Conservation (phyloP, 805 yeast genomes). For the Cephaloascus albidus region DNA sequence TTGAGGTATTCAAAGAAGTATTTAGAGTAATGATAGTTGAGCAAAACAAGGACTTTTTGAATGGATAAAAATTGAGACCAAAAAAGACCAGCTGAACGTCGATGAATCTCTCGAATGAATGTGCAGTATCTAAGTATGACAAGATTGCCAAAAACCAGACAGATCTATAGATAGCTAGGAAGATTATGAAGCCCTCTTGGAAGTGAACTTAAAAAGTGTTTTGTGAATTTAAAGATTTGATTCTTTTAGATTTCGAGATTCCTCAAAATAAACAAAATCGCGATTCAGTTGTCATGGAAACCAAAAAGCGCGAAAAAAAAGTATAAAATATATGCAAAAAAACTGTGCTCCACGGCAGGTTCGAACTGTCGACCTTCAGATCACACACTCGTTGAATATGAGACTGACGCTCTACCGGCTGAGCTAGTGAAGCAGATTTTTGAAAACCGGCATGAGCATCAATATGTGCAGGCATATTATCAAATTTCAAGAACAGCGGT, state of each 20-base stretch:
- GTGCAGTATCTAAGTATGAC: not conserved
- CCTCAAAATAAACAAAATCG: too few relatives aligned
- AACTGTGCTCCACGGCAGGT: constrained; percentile 25
- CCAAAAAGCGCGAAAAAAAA: too few relatives aligned
- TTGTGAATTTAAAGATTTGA: not conserved
- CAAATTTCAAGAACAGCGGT: too few relatives aligned
- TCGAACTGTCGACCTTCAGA: constrained; percentile 31
- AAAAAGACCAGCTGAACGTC: too few relatives aligned
- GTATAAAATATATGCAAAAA: too few relatives aligned
- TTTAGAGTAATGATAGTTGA: not conserved
- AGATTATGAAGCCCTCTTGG: too few relatives aligned
- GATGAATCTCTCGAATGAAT: too few relatives aligned
- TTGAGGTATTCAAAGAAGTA: not conserved
- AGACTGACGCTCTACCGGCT: constrained; percentile 19
- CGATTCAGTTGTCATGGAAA: too few relatives aligned
- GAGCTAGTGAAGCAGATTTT: constrained; percentile 1
- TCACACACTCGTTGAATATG: constrained; percentile 12
- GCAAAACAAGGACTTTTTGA: not conserved
- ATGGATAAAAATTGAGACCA: not conserved
- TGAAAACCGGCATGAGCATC: too few relatives aligned
- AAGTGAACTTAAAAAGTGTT: not conserved
- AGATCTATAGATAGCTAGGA: too few relatives aligned
- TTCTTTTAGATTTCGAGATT: too few relatives aligned
- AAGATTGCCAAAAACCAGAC: not conserved
- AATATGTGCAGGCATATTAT: too few relatives aligned